Conservation (phyloP, 768 basidiomycete genomes). For the Amanita pallidorosea region DNA sequence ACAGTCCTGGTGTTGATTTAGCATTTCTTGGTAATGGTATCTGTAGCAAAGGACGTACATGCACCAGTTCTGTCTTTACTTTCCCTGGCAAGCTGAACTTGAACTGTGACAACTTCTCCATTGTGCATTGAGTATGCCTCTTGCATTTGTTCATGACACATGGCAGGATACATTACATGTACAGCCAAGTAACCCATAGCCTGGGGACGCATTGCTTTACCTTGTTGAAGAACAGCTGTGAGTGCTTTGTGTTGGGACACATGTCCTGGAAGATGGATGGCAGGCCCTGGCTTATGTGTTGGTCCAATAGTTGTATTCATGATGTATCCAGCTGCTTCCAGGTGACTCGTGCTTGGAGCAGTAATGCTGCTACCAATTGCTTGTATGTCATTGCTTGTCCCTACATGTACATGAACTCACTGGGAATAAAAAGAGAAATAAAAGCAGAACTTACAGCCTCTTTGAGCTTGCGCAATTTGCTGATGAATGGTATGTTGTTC, state of each 20-base stretch:
- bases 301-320: not conserved
- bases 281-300: not conserved
- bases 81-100: not conserved
- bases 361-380: not conserved
- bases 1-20: constrained; percentile 9
- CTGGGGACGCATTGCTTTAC: not conserved
- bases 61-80: not conserved
- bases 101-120: not conserved
- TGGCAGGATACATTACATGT: not conserved
- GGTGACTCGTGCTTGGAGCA: not conserved
- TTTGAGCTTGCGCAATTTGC: too few species aligned
- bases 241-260: too few species aligned
- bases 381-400: not conserved
- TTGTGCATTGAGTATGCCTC: not conserved
- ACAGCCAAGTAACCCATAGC: not conserved
- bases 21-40: not conserved
- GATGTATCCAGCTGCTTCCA: not conserved
- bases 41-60: not conserved
- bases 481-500: too few species aligned
- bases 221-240: too few species aligned
- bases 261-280: not conserved
- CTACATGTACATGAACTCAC: not conserved
- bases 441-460: too few species aligned
- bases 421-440: too few species aligned
- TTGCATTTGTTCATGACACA: not conserved